Evolutionary conservation across 768 basidiomycete genomes (phyloP).

Genomic region (Collybiopsis luxurians): DNA sequence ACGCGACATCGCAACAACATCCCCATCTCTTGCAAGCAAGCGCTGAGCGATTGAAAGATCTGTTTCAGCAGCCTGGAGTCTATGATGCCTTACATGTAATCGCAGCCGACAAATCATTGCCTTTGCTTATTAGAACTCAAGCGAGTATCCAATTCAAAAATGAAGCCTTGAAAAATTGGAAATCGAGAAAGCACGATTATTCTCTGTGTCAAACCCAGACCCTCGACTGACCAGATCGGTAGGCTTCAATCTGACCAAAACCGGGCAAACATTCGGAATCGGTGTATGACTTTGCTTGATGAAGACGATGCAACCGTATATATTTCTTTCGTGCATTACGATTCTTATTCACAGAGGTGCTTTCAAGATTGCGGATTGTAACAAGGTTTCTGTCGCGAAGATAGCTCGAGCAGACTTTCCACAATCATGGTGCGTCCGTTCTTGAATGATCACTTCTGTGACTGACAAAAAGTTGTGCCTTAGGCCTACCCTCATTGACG

Average conservation of each 20-base stretch:
- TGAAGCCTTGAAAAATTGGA: slow-evolving; percentile 70
- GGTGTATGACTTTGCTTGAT: slow-evolving; percentile 65
- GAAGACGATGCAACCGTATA: slow-evolving; percentile 76
- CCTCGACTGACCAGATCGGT: slow-evolving; percentile 12
- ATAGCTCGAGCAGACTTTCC: slow-evolving; percentile 81
- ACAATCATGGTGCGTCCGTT: slow-evolving; percentile 52
- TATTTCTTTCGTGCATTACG: neutral
- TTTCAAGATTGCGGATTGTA: slow-evolving; percentile 74
- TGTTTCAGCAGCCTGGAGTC: slow-evolving; percentile 68
- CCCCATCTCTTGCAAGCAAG: slow-evolving; percentile 50
- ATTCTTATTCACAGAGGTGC: neutral
- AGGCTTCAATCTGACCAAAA: slow-evolving; percentile 74
- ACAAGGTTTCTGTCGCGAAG: slow-evolving; percentile 71
- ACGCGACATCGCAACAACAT: slow-evolving; percentile 68
- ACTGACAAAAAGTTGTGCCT: neutral
- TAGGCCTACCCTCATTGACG: slow-evolving; percentile 61
- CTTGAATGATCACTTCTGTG: neutral
- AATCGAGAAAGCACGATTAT: slow-evolving; percentile 61
- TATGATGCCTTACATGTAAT: slow-evolving; percentile 73
- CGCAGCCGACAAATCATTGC: slow-evolving; percentile 57
- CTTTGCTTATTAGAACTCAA: slow-evolving; percentile 69
- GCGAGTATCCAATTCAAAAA: slow-evolving; percentile 92
- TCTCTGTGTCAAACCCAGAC: neutral
- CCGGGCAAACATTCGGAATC: slow-evolving; percentile 57
- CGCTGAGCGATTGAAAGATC: slow-evolving; percentile 59